Conservation (phyloP, 208 protist genomes). For the Leishmania amazonensis region DNA sequence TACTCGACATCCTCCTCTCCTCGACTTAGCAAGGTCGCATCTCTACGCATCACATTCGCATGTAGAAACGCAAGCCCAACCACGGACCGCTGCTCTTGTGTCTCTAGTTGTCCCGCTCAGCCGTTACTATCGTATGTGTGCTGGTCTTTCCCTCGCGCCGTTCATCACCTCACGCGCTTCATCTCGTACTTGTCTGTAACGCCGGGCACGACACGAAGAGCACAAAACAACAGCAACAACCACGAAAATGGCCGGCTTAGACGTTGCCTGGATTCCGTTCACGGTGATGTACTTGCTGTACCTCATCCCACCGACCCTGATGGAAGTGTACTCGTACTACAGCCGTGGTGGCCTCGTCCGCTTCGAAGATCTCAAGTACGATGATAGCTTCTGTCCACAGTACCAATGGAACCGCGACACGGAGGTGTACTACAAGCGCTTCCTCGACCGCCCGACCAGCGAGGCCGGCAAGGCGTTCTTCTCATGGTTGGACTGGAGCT, state of each 20-base stretch:
- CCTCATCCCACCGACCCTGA: constrained; percentile 87
- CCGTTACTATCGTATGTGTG: not conserved
- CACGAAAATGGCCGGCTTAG: constrained; percentile 64
- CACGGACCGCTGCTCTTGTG: not conserved
- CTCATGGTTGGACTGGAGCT: constrained; percentile 89
- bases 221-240: not conserved
- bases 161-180: not conserved
- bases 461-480: constrained; percentile 88
- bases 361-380: constrained; percentile 86
- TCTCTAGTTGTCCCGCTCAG: not conserved
- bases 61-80: not conserved
- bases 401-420: constrained; percentile 71
- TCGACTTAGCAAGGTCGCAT: not conserved
- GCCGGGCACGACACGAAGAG: not conserved
- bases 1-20: not conserved
- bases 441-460: constrained; percentile 81
- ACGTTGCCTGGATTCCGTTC: constrained; percentile 86
- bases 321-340: constrained; percentile 93
- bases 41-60: not conserved
- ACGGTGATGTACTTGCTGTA: constrained; percentile 89
- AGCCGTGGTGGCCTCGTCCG: constrained; percentile 82
- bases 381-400: constrained; percentile 78
- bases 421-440: constrained; percentile 88
- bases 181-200: not conserved
- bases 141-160: not conserved